A percentile compares a stretch with the other conserved stretches of the same genome.
phyloP scores from a whole-genome alignment of 2,329 filamentous ascomycete genomes.

The Talaromyces sp. region DNA sequence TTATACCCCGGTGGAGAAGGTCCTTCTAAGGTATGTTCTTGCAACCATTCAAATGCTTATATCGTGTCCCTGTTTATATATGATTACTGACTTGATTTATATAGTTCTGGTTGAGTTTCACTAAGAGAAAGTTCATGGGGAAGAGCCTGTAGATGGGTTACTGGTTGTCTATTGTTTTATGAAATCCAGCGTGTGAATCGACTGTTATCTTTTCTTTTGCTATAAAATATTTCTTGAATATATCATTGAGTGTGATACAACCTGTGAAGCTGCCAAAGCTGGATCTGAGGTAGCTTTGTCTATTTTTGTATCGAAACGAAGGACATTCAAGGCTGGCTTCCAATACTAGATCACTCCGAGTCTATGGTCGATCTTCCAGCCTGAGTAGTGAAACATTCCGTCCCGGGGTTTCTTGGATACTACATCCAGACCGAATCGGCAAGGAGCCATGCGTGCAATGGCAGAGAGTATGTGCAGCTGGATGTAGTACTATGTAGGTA shows the following conservation, averaged over 20 bases:
- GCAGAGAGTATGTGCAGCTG: too few species aligned
- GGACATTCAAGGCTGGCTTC: too few species aligned
- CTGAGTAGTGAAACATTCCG: too few species aligned
- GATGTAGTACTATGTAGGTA: too few species aligned
- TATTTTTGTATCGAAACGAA: not conserved
- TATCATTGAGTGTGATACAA: not conserved
- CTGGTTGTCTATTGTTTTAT: slow-evolving; percentile 29
- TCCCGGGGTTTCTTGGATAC: too few species aligned
- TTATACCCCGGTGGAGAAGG: slow-evolving; percentile 77
- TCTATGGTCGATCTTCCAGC: too few species aligned
- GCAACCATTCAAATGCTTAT: not conserved
- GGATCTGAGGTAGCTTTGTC: slow-evolving; percentile 11
- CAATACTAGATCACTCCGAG: too few species aligned
- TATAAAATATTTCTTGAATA: too few species aligned
- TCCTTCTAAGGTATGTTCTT: slow-evolving; percentile 62
- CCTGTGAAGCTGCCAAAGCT: slow-evolving; percentile 13
- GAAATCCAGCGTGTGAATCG: slow-evolving; percentile 30
- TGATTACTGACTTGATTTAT: slow-evolving; percentile 35
- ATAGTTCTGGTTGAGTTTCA: slow-evolving; percentile 98
- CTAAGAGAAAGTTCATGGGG: slow-evolving; percentile 99
- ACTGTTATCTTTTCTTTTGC: slow-evolving; percentile 18
- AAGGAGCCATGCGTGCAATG: too few species aligned
- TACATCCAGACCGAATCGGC: too few species aligned
- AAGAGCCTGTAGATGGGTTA: slow-evolving; percentile 68
- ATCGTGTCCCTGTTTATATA: not conserved